phyloP scores from a whole-genome alignment of 1,284 basidiomycete species.

The Tylopilus orsonianus region DNA sequence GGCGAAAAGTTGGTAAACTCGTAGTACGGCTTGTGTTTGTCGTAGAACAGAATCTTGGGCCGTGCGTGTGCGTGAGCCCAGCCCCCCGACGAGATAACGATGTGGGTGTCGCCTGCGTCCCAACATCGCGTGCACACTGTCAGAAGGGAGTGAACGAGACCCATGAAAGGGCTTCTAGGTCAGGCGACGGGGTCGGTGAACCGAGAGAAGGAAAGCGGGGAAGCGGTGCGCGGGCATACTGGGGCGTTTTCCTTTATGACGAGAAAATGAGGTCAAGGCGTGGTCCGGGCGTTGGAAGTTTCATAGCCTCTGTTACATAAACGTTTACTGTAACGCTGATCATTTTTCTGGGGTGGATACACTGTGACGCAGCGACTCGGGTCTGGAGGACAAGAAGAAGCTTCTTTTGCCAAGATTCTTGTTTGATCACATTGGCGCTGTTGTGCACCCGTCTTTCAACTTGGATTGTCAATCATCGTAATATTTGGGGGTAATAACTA shows the following conservation, averaged over 20 bases:
- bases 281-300: neutral
- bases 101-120: constrained; percentile 31
- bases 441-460: no score
- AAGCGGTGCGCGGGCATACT: constrained; percentile 19
- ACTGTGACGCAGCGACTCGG: no score
- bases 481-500: no score
- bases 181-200: neutral
- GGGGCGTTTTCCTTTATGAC: constrained; percentile 4
- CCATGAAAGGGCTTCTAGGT: no score
- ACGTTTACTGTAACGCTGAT: no score
- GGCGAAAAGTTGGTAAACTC: constrained; percentile 68
- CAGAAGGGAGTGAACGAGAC: constrained; percentile 17
- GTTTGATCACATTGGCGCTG: no score
- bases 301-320: neutral
- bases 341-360: no score
- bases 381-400: no score
- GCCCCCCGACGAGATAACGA: constrained; percentile 27
- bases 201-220: neutral
- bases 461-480: no score
- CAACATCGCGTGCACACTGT: constrained; percentile 24
- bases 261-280: constrained; percentile 13
- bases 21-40: constrained; percentile 58
- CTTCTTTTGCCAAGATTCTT: no score
- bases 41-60: constrained; percentile 52
- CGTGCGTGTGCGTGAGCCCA: constrained; percentile 28